These are phyloP conservation scores for Pyrus communis DNA, from an alignment of 306 rosid genomes.

Conservation along the genomic window DNA sequence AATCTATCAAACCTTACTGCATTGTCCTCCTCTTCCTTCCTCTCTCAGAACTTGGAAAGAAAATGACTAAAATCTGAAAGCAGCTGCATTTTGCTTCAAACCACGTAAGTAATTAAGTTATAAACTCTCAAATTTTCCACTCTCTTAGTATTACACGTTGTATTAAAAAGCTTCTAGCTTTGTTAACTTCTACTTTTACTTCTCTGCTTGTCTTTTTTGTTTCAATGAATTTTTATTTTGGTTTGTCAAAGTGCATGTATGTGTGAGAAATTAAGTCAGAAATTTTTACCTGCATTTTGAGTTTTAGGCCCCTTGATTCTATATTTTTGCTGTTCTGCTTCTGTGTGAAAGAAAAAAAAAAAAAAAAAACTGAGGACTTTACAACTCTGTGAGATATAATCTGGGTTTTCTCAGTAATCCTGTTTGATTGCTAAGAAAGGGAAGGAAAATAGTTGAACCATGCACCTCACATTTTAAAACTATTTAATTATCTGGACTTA, in stretches of 20 bases:
- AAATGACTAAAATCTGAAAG: constrained; percentile 1
- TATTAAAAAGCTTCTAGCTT: not conserved
- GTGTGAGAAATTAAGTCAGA: not conserved
- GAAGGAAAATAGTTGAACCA: not conserved
- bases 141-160: not conserved
- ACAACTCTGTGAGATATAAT: not conserved
- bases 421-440: not conserved
- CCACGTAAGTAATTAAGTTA: not conserved
- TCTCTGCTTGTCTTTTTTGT: not conserved
- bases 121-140: not conserved
- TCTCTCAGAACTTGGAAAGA: not conserved
- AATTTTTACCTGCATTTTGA: not conserved
- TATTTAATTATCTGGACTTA: not conserved
- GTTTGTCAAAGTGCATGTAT: not conserved
- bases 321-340: not conserved
- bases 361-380: not conserved
- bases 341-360: not conserved
- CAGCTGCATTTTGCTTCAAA: not conserved
- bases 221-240: not conserved
- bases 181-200: not conserved
- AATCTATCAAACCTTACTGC: not conserved
- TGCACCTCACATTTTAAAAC: not conserved
- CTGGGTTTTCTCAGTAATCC: not conserved
- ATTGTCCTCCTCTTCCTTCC: not conserved
- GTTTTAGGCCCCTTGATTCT: not conserved